Evolutionary conservation across 2,329 filamentous ascomycete species (phyloP).

Genomic region (Colletotrichum spinosum): DNA sequence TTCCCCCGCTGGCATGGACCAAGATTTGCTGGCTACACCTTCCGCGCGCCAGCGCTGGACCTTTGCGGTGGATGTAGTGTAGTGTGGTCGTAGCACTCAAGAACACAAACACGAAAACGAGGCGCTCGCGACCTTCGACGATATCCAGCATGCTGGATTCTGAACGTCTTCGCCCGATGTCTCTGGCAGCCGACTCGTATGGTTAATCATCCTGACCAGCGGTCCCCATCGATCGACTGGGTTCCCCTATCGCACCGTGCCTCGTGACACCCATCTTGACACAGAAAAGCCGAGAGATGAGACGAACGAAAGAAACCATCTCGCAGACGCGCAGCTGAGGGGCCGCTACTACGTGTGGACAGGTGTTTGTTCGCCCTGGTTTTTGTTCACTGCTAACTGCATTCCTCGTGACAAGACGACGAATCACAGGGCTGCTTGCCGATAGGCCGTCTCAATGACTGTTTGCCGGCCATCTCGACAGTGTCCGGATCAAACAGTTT

Average conservation of each 20-base stretch:
- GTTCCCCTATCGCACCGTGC: neutral
- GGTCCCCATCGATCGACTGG: no score
- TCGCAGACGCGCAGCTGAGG: conserved; percentile 28
- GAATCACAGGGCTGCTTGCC: neutral
- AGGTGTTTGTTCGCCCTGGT: conserved; percentile 13
- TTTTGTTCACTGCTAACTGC: conserved; percentile 18
- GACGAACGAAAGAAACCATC: conserved; percentile 31
- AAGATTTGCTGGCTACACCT: no score
- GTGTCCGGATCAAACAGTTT: no score
- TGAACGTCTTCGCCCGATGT: no score
- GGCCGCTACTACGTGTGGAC: conserved; percentile 11
- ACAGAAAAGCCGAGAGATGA: conserved; percentile 28
- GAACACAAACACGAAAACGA: no score
- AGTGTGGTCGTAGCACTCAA: no score
- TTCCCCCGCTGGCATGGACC: conserved; percentile 5
- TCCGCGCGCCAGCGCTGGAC: no score
- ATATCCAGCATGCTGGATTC: no score
- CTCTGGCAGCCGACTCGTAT: no score
- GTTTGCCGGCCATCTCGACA: neutral
- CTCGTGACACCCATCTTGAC: conserved; percentile 23
- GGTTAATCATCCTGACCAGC: no score
- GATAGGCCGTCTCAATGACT: neutral
- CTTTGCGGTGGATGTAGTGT: no score
- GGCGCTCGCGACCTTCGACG: no score
- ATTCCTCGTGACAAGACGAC: conserved; percentile 13